Evolutionary conservation across 371 early-diverging fungal species (phyloP), one percentile per base, ranked within the genome.

Genomic region (Syncephalastrum racemosum): DNA sequence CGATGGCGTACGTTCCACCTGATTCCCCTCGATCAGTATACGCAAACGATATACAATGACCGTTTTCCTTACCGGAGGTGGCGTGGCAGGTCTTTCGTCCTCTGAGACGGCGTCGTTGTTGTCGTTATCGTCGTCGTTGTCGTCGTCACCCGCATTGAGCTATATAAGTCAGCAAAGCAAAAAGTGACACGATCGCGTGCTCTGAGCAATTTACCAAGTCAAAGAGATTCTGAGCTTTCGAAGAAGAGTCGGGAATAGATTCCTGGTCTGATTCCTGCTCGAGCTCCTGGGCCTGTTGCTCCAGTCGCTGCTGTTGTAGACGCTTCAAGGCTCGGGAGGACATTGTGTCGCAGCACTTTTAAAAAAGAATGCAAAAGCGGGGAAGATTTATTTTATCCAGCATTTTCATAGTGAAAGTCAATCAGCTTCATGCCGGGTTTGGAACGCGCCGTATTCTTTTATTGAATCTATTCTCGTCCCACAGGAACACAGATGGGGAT

Each of bases 211-310:
- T 56, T 72, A 84, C 88, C 75, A 90, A 68, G 50, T 83, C 89
- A 79, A 90, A 90, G 62, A 84, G 61, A 63, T 89, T 90, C 4
- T 67, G 67, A 65, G 55, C 46, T 49, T 63, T 55, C 7, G 56
- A 31, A 20, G 56, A 41, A 46, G 62, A 49, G 36, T 31, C 36
- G 2, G 36, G 36, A 10, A 31, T 31, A 42, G 64, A 61, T 15
- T 75, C 72, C 19, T 69, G 70, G 39, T 68, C 74, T 6, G 76
- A 80, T 10, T 62, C 71, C 31, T 67, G 64, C 68, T 41, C 22
- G 16, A 23, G 56, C 25, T 49, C 66, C 16, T 58, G 68, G 14
- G 62, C 42, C 8, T 69, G 63, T 44, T 53, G 23, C 43, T 40
- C 0, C 13, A 73, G 53, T 49, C 71, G 62, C 24, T 73, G 60